These are phyloP conservation scores for Primulina tabacum DNA, from an alignment of 257 asterid species.

Conservation along the genomic window DNA sequence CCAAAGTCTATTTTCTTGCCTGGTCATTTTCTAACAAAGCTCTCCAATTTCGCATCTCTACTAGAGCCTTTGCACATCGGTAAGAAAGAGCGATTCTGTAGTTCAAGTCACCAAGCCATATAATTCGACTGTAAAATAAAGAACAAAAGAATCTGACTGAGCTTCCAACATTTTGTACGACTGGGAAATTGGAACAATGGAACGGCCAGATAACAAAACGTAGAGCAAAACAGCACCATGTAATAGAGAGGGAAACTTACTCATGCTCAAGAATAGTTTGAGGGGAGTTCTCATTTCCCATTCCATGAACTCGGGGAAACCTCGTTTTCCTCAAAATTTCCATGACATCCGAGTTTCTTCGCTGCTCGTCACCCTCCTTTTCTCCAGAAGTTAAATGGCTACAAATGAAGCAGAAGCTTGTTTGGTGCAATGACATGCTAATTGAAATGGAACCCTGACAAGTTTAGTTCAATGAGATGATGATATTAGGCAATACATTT, in stretches of 20 bases:
- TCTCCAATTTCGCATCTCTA: slow-evolving; percentile 97
- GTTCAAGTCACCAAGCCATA: slow-evolving; percentile 98
- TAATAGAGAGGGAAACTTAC: slow-evolving; percentile 33
- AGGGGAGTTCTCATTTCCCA: slow-evolving; percentile 75
- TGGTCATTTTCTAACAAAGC: slow-evolving; percentile 93
- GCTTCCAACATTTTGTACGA: neutral
- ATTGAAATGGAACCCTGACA: slow-evolving; percentile 95
- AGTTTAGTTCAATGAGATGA: slow-evolving; percentile 19
- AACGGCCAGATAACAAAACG: neutral
- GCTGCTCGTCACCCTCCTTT: slow-evolving; percentile 90
- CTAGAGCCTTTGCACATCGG: slow-evolving; percentile 88
- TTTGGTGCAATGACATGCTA: slow-evolving; percentile 96
- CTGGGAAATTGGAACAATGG: neutral
- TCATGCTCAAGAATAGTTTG: slow-evolving; percentile 93
- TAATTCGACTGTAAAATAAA: slow-evolving; percentile 65
- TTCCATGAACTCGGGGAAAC: slow-evolving; percentile 76
- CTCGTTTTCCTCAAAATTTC: slow-evolving; percentile 92
- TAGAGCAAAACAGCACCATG: neutral
- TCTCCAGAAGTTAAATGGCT: slow-evolving; percentile 97
- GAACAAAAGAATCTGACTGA: slow-evolving; percentile 14
- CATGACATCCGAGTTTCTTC: slow-evolving; percentile 96
- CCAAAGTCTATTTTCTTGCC: slow-evolving; percentile 37
- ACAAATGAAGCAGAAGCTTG: slow-evolving; percentile 97
- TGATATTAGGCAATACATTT: neutral
- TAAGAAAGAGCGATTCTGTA: slow-evolving; percentile 87